phyloP scores from a whole-genome alignment of 805 yeast genomes.

The Jamesozyma lodderae region DNA sequence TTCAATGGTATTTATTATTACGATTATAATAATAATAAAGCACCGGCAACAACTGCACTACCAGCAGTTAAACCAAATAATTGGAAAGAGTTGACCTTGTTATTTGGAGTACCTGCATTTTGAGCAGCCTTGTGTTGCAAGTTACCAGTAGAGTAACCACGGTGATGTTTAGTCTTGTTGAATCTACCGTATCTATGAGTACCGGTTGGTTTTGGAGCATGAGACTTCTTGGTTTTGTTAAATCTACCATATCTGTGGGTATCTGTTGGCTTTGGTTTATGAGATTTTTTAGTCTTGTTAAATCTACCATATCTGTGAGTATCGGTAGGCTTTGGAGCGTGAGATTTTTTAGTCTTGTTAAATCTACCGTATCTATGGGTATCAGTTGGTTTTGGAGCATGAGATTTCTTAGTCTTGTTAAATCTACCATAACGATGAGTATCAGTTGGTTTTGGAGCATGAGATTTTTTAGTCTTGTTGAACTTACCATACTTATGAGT shows the following conservation, averaged over 20 bases:
- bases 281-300: conserved; percentile 33
- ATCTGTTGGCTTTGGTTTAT: conserved; percentile 33
- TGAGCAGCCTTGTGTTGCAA: conserved; percentile 11
- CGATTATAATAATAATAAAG: conserved; percentile 37
- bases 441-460: conserved; percentile 33
- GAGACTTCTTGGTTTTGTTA: conserved; percentile 37
- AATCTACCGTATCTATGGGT: conserved; percentile 51
- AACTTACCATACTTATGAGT: conserved; percentile 50
- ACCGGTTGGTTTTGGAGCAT: conserved; percentile 33
- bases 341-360: conserved; percentile 32
- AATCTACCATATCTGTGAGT: conserved; percentile 53
- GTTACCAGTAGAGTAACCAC: conserved; percentile 22
- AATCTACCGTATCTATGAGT: conserved; percentile 44
- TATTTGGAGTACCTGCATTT: conserved; percentile 15
- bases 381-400: conserved; percentile 32
- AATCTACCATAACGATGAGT: conserved; percentile 53
- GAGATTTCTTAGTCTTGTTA: conserved; percentile 33
- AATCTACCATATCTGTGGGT: conserved; percentile 51
- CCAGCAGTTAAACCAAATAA: conserved; percentile 32
- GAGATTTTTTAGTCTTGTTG: conserved; percentile 32
- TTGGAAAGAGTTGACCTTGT: conserved; percentile 17
- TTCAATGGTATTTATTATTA: neutral
- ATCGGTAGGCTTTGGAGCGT: conserved; percentile 33
- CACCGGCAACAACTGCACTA: conserved; percentile 44
- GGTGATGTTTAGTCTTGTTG: conserved; percentile 30